Evolutionary conservation across 2,329 filamentous ascomycete species (phyloP), one percentile per base, ranked within the genome.

Genomic region (Ophiostoma pallidulum): DNA sequence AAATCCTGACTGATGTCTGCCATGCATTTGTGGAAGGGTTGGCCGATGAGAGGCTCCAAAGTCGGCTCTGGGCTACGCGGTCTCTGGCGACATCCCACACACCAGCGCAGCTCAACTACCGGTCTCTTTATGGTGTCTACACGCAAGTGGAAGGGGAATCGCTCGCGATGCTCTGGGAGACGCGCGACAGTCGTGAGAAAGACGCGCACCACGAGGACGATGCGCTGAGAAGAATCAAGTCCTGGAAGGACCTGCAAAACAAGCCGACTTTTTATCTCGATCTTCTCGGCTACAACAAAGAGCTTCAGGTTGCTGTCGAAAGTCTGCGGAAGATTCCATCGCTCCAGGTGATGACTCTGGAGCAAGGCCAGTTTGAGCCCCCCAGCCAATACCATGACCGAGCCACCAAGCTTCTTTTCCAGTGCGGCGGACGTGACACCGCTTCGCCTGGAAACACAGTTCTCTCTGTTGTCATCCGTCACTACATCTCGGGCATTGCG

Each of bases 101-200:
- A 1, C 46, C 58, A 0, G 56, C 59, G 3, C 44, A 53, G 3
- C 54, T 61, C 6, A 61, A 60, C 42, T 60, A 65, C 48, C 70
- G 74, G 33, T 75, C 76, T 4, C 67, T 82, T 1, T 61, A 66
- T n/a, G 74, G 75, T 0, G 67, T 78, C 3, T 70, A 66, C 51
- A 69, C 64, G 13, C 74, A 80, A 53, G 60, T 70, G 2, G 78
- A 82, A 55, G 78, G 78, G 8, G 78, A 82, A 56, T 63, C 64
- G 18, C 58, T 79, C 19, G 63, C 73, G 2, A 66, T 73, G 57
- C 56, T 65, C 3, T 77, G 68, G 67, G 68, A 72, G 18, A 58
- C 52, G 20, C 60, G 65, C 41, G 36, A 61, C 4, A 51, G 69
- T 1, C 55, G 43, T n/a, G 70, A 68, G 49, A 58, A 55, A 22